phyloP scores from a whole-genome alignment of 192 early-diverging fungal species.

The Spinellus fusiger region DNA sequence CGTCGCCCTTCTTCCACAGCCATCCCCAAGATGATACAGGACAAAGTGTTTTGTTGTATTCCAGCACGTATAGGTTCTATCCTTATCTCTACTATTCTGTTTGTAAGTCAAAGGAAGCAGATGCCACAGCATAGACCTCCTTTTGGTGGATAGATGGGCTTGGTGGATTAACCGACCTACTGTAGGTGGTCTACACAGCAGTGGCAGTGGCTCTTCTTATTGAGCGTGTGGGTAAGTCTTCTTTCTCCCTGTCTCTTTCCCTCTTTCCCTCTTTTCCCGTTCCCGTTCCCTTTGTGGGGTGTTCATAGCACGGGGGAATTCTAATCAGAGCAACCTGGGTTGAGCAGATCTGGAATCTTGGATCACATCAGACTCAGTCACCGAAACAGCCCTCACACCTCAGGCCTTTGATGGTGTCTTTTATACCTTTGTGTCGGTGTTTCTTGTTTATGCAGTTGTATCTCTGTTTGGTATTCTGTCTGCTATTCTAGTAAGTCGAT shows the following conservation, averaged over 20 bases:
- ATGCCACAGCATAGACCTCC: background rate
- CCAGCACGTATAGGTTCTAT: conserved; percentile 13
- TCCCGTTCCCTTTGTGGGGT: too few relatives aligned
- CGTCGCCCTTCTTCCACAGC: background rate
- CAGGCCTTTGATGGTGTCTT: conserved; percentile 9
- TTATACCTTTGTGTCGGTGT: conserved; percentile 1
- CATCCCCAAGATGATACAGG: background rate
- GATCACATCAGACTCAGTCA: background rate
- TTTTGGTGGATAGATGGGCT: background rate
- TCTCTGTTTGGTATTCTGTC: conserved; percentile 4
- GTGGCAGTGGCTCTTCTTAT: background rate
- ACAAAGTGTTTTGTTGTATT: conserved; percentile 13
- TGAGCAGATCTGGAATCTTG: conserved; percentile 11
- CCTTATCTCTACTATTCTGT: conserved; percentile 7
- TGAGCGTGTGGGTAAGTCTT: too few relatives aligned
- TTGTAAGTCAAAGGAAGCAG: conserved; percentile 1
- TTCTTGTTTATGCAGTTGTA: conserved; percentile 2
- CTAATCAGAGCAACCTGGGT: too few relatives aligned
- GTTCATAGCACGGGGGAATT: too few relatives aligned
- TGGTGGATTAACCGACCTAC: background rate
- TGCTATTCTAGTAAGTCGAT: conserved; percentile 7
- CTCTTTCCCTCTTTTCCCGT: background rate
- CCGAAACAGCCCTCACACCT: conserved; percentile 5
- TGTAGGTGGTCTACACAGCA: background rate
- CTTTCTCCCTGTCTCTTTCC: background rate